These are phyloP conservation scores for Dendryphion nanum DNA, from an alignment of 2,329 filamentous ascomycete genomes.

Conservation along the genomic window DNA sequence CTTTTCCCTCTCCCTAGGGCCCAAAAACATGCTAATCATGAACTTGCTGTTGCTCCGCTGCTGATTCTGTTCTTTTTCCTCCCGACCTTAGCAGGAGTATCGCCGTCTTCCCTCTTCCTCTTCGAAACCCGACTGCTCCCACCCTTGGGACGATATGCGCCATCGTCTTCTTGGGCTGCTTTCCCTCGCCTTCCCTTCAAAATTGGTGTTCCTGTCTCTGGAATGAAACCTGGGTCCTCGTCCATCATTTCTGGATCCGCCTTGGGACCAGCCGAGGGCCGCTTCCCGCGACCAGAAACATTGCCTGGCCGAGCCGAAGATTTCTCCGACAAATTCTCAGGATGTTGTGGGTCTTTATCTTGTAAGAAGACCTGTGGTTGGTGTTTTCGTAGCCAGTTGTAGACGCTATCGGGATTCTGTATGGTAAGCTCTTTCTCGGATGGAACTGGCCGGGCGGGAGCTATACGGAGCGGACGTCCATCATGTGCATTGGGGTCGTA, in stretches of 20 bases:
- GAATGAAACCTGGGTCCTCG: constrained; percentile 38
- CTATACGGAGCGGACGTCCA: constrained; percentile 38
- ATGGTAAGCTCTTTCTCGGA: constrained; percentile 55
- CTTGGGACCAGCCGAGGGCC: constrained; percentile 35
- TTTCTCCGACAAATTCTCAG: constrained; percentile 39
- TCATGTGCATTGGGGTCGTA: constrained; percentile 50
- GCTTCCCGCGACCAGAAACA: constrained; percentile 30
- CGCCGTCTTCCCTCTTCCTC: constrained; percentile 44
- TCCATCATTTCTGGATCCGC: constrained; percentile 38
- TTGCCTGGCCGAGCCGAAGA: constrained; percentile 22
- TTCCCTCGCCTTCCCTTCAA: constrained; percentile 33
- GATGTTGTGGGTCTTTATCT: constrained; percentile 54
- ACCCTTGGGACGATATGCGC: constrained; percentile 49
- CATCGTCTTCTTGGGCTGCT: constrained; percentile 39
- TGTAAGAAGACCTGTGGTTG: constrained; percentile 83
- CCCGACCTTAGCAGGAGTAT: constrained; percentile 24
- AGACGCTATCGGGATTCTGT: constrained; percentile 84
- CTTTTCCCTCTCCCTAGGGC: too few relatives aligned
- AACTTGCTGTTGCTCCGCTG: constrained; percentile 4
- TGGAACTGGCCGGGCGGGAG: constrained; percentile 42
- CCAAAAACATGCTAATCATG: too few relatives aligned
- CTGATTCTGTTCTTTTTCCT: constrained; percentile 36
- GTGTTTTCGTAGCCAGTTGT: constrained; percentile 90
- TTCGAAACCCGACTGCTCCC: constrained; percentile 43
- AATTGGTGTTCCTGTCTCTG: constrained; percentile 24